A percentile compares a stretch with the other conserved stretches of the same genome.
phyloP scores from a whole-genome alignment of 306 rosid species.

The Trifolium pratense region DNA sequence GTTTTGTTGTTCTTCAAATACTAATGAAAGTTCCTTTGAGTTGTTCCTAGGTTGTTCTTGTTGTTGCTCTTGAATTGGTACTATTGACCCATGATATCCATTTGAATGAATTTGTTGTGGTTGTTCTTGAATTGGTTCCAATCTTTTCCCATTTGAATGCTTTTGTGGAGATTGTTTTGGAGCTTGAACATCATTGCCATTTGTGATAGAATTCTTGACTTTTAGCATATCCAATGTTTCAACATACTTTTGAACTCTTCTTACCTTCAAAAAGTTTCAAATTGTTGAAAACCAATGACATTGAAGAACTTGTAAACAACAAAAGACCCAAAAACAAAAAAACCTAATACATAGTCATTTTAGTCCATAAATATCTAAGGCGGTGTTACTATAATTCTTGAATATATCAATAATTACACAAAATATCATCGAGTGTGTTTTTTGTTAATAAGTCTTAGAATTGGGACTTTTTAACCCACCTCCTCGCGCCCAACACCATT shows the following conservation, averaged over 20 bases:
- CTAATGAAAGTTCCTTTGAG: slow-evolving; percentile 44
- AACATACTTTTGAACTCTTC: slow-evolving; percentile 89
- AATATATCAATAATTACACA: background rate
- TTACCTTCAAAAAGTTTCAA: slow-evolving; percentile 61
- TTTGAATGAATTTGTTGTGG: slow-evolving; percentile 41
- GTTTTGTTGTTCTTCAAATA: slow-evolving; percentile 33
- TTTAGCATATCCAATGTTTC: slow-evolving; percentile 89
- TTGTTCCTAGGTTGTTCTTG: slow-evolving; percentile 38
- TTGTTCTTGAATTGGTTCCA: slow-evolving; percentile 63
- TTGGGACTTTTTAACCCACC: no score
- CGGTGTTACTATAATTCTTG: background rate
- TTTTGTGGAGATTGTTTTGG: slow-evolving; percentile 46
- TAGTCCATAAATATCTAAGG: background rate
- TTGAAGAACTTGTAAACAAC: background rate
- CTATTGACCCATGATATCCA: slow-evolving; percentile 33
- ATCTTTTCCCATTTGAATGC: slow-evolving; percentile 54
- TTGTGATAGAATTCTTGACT: slow-evolving; percentile 63
- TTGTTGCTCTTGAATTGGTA: slow-evolving; percentile 62
- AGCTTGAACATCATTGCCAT: slow-evolving; percentile 44
- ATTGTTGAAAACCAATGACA: slow-evolving; percentile 2
- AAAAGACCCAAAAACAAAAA: background rate
- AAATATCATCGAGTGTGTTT: background rate
- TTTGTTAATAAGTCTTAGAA: no score
- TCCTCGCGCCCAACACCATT: no score
- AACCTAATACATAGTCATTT: background rate